A percentile compares a stretch with the other conserved stretches of the same genome.
phyloP scores from a whole-genome alignment of 352 stramenopile species.

The Pythium phragmiticola region DNA sequence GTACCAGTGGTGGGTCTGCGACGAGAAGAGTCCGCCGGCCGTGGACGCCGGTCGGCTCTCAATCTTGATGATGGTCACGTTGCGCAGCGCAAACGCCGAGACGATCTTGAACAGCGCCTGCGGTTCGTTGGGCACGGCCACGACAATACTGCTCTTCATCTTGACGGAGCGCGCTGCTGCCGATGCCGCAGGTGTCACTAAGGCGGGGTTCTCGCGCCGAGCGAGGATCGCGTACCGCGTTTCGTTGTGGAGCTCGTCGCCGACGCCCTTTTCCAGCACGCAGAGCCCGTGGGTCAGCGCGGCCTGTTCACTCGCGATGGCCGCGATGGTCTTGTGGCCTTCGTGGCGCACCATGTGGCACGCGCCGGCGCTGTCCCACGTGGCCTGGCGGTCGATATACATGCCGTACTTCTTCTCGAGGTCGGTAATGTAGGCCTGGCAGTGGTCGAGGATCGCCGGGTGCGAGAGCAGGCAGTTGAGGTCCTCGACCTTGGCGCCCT shows the following conservation, averaged over 20 bases:
- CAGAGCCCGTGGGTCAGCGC: conserved; percentile 48
- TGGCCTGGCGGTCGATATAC: conserved; percentile 61
- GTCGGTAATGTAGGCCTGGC: conserved; percentile 61
- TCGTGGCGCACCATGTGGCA: conserved; percentile 67
- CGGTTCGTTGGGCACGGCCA: conserved; percentile 67
- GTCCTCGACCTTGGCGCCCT: conserved; percentile 37
- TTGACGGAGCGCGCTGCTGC: conserved; percentile 21
- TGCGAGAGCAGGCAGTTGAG: conserved; percentile 62
- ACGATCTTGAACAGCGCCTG: conserved; percentile 79
- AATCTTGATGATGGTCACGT: conserved; percentile 83
- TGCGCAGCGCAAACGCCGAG: conserved; percentile 71
- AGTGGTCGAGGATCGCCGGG: conserved; percentile 62
- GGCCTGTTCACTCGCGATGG: conserved; percentile 67
- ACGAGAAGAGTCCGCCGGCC: conserved; percentile 53
- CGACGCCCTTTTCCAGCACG: conserved; percentile 56
- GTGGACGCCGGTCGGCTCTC: conserved; percentile 71
- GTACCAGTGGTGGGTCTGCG: conserved; percentile 69
- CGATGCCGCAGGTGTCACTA: conserved; percentile 22
- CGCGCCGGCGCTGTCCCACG: conserved; percentile 63
- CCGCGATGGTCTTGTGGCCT: conserved; percentile 42
- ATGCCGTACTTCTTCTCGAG: conserved; percentile 50
- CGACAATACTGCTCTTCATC: conserved; percentile 68
- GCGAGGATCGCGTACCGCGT: conserved; percentile 75
- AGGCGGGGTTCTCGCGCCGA: conserved; percentile 38
- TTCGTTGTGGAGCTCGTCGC: conserved; percentile 68